Conservation (phyloP, 2,329 filamentous ascomycete species). For the Domatiomyces catenatus region DNA sequence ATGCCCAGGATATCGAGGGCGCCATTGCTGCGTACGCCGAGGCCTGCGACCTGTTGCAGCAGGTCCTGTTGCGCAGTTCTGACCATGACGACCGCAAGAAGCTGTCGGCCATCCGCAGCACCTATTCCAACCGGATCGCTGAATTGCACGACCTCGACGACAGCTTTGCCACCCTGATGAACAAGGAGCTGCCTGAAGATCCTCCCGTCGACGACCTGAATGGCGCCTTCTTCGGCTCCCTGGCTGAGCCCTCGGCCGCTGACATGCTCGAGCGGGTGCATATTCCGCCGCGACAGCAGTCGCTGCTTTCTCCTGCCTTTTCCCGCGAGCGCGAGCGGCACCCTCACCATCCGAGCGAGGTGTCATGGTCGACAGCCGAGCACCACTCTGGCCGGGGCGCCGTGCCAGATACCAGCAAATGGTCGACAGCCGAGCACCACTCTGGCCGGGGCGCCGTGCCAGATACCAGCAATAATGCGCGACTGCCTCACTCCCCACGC, state of each 20-base stretch:
- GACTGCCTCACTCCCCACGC: constrained; percentile 54
- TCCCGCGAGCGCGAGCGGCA: constrained; percentile 12
- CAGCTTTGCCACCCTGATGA: constrained; percentile 34
- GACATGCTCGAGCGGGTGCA: constrained; percentile 11
- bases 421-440: constrained; percentile 13
- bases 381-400: constrained; percentile 11
- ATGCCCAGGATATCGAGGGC: constrained; percentile 85
- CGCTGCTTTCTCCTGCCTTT: constrained; percentile 14
- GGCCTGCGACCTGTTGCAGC: constrained; percentile 72
- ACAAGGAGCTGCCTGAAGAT: constrained; percentile 62
- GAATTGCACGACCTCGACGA: constrained; percentile 61
- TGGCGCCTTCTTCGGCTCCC: constrained; percentile 8
- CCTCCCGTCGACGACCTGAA: constrained; percentile 46
- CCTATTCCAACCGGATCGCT: constrained; percentile 77
- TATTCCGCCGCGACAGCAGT: constrained; percentile 16
- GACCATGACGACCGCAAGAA: constrained; percentile 80
- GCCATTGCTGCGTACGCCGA: constrained; percentile 82
- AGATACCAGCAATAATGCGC: constrained; percentile 50
- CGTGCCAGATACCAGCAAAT: constrained; percentile 36
- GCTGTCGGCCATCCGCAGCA: constrained; percentile 78
- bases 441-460: constrained; percentile 21
- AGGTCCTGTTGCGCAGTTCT: constrained; percentile 72
- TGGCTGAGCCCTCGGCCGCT: constrained; percentile 17
- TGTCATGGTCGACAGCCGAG: constrained; percentile 13
- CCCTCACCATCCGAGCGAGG: constrained; percentile 10